A percentile compares a stretch with the other conserved stretches of the same genome.
These are phyloP conservation scores for Kodamaea sp. DNA, from an alignment of 1,139 yeast species.

Conservation along the genomic window DNA sequence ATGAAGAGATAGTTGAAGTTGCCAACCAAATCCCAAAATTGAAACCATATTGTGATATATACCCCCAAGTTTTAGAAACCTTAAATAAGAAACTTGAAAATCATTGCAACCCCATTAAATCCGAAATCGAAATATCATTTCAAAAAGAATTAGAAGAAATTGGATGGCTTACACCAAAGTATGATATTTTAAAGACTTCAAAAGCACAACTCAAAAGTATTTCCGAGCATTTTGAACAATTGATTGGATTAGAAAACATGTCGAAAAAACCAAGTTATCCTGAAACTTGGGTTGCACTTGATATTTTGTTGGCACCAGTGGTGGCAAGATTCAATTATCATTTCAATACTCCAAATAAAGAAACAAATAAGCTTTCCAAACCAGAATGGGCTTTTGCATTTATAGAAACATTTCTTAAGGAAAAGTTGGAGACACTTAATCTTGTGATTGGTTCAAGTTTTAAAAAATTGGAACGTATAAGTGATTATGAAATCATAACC, in stretches of 20 bases:
- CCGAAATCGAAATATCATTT: slow-evolving; percentile 4
- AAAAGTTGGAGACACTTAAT: slow-evolving; percentile 38
- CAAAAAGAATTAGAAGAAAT: slow-evolving; percentile 3
- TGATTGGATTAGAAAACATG: slow-evolving; percentile 40
- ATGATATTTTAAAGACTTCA: slow-evolving; percentile 3
- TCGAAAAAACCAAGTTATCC: slow-evolving; percentile 35
- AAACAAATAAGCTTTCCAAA: slow-evolving; percentile 66
- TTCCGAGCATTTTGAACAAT: slow-evolving; percentile 9
- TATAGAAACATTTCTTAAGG: slow-evolving; percentile 47
- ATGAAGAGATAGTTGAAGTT: neutral
- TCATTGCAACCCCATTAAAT: slow-evolving; percentile 2
- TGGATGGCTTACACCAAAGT: slow-evolving; percentile 7
- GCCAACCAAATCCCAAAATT: neutral
- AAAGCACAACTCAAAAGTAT: neutral
- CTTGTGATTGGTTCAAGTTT: slow-evolving; percentile 30
- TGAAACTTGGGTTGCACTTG: slow-evolving; percentile 56
- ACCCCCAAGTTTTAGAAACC: neutral
- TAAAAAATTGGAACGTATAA: slow-evolving; percentile 26
- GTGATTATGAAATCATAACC: slow-evolving; percentile 51
- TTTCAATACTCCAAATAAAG: slow-evolving; percentile 53
- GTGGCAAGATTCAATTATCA: slow-evolving; percentile 67
- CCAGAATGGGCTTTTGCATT: slow-evolving; percentile 79
- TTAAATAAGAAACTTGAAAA: neutral
- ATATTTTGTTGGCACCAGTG: slow-evolving; percentile 53
- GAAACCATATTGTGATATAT: no score